Conservation (phyloP, 306 rosid species). For the Vachellia collinsii region DNA sequence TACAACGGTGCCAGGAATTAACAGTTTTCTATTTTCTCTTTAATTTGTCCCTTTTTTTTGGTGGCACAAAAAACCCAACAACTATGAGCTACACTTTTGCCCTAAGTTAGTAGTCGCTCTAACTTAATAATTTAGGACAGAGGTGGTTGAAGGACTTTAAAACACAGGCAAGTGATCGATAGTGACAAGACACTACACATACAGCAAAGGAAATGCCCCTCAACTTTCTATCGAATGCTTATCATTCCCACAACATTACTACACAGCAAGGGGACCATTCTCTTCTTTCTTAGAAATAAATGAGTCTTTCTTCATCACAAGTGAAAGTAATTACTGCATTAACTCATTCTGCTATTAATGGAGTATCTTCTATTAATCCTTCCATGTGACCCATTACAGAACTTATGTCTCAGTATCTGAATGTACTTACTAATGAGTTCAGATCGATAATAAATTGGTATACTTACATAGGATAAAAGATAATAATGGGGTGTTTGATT, state of each 20-base stretch:
- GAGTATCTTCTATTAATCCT: not conserved
- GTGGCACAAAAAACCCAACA: not conserved
- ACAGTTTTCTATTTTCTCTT: too few species aligned
- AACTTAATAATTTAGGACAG: slow-evolving; percentile 30
- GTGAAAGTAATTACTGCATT: slow-evolving; percentile 16
- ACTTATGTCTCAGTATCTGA: slow-evolving; percentile 15
- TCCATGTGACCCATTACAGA: slow-evolving; percentile 4
- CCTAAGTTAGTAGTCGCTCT: slow-evolving; percentile 21
- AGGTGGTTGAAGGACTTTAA: slow-evolving; percentile 56
- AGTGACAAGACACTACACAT: slow-evolving; percentile 40
- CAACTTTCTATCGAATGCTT: slow-evolving; percentile 37
- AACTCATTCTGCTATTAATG: slow-evolving; percentile 19
- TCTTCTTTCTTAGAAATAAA: slow-evolving; percentile 35
- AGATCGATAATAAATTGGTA: slow-evolving; percentile 11
- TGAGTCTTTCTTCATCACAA: slow-evolving; percentile 28
- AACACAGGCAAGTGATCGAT: slow-evolving; percentile 37
- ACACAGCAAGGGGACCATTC: slow-evolving; percentile 40
- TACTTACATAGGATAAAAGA: not conserved
- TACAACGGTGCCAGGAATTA: not conserved
- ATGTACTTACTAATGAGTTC: not conserved
- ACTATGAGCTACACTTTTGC: slow-evolving; percentile 14
- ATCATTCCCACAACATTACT: slow-evolving; percentile 35
- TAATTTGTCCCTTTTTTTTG: not conserved
- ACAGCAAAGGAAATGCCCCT: slow-evolving; percentile 43
- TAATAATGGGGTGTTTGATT: slow-evolving; percentile 19